phyloP scores from a whole-genome alignment of 345 rosid genomes.

The Sisymbrium altissimum region DNA sequence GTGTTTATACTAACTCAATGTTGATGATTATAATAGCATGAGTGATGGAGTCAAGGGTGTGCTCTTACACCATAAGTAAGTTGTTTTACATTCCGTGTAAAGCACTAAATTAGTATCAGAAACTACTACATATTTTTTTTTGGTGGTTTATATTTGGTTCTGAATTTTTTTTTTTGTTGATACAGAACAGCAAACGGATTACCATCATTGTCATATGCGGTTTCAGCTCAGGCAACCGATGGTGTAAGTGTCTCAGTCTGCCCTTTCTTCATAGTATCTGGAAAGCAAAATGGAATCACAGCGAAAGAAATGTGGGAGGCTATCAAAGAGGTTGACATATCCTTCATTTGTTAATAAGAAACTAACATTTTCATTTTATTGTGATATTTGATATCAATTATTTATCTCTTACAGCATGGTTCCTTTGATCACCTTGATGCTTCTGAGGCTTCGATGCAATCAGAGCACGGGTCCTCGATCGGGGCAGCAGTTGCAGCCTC shows the following conservation, averaged over 20 bases:
- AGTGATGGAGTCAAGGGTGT: constrained; percentile 63
- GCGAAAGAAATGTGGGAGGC: constrained; percentile 88
- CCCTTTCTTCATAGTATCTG: constrained; percentile 70
- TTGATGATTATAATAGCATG: constrained; percentile 47
- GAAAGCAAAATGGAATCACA: constrained; percentile 59
- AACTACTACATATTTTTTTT: not conserved
- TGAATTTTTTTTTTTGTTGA: not conserved
- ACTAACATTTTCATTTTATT: not conserved
- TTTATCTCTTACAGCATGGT: constrained; percentile 51
- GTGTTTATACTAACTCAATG: not conserved
- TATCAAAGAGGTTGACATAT: constrained; percentile 61
- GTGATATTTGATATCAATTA: not conserved
- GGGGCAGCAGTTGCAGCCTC: constrained; percentile 96
- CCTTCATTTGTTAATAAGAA: not conserved
- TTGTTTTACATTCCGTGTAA: not conserved
- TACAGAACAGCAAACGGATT: constrained; percentile 62
- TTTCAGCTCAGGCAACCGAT: constrained; percentile 65
- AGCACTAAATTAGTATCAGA: not conserved
- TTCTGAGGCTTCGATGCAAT: constrained; percentile 40
- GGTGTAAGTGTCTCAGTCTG: constrained; percentile 65
- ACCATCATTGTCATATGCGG: constrained; percentile 61
- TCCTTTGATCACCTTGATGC: constrained; percentile 57
- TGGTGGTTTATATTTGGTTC: constrained; percentile 7
- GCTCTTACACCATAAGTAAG: constrained; percentile 80
- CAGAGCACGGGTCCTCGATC: constrained; percentile 75